Evolutionary conservation across 1,284 basidiomycete species (phyloP).

Genomic region (Rhodotorula sp.): DNA sequence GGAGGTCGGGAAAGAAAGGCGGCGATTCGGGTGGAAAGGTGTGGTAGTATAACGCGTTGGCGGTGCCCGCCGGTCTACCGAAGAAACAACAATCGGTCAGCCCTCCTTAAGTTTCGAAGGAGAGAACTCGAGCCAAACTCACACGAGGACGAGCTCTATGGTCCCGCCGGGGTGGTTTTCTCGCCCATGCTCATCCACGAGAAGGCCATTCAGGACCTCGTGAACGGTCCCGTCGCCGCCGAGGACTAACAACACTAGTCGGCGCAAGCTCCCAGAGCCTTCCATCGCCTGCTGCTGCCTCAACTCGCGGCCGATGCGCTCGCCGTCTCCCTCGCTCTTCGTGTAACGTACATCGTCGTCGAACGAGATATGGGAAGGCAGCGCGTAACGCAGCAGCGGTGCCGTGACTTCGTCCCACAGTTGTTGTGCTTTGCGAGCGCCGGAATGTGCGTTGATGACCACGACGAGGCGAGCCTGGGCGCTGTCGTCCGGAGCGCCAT

Average conservation of each 20-base stretch:
- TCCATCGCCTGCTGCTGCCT: constrained; percentile 42
- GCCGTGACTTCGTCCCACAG: not conserved
- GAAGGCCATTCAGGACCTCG: constrained; percentile 69
- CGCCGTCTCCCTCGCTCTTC: constrained; percentile 60
- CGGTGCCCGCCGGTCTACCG: constrained; percentile 74
- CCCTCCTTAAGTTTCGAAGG: not conserved
- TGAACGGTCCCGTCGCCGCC: constrained; percentile 86
- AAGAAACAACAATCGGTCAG: not conserved
- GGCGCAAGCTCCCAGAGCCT: not conserved
- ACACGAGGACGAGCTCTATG: constrained; percentile 18
- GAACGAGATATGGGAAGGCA: not conserved
- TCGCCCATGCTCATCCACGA: constrained; percentile 19
- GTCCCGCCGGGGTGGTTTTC: constrained; percentile 20
- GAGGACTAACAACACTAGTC: constrained; percentile 29
- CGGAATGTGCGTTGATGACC: constrained; percentile 2
- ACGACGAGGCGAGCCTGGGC: not conserved
- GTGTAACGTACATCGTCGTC: constrained; percentile 54
- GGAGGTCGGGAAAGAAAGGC: constrained; percentile 25
- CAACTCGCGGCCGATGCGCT: constrained; percentile 55
- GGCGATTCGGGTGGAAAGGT: constrained; percentile 60
- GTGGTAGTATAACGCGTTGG: constrained; percentile 78
- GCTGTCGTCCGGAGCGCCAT: too few relatives aligned
- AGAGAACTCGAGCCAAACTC: not conserved
- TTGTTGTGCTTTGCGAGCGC: not conserved
- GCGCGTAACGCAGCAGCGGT: not conserved